Percentiles rank a stretch among this genome's conserved stretches.
These are phyloP conservation scores for Aspergillus pseudoviridinutans DNA, from an alignment of 2,329 filamentous ascomycete genomes.

Conservation along the genomic window DNA sequence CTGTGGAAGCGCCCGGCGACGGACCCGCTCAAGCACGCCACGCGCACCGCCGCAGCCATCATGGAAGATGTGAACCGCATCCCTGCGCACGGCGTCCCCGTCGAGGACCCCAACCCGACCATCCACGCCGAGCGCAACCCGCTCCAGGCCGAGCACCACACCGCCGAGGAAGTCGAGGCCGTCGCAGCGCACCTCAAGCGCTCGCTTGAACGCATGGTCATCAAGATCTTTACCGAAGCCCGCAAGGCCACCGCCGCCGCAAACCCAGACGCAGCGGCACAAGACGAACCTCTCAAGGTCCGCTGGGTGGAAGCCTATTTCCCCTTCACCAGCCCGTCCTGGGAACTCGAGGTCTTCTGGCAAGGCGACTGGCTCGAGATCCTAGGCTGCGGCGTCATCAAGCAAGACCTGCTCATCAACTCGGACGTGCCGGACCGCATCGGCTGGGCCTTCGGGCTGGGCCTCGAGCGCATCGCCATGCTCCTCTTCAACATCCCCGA, in stretches of 20 bases:
- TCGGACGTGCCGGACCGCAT: slow-evolving; percentile 71
- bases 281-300: slow-evolving; percentile 72
- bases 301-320: slow-evolving; percentile 98
- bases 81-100: slow-evolving; percentile 68
- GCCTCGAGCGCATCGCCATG: slow-evolving; percentile 95
- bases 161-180: slow-evolving; percentile 72
- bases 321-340: slow-evolving; percentile 91
- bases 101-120: slow-evolving; percentile 79
- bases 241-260: slow-evolving; percentile 62
- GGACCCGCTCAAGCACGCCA: slow-evolving; percentile 28
- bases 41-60: slow-evolving; percentile 56
- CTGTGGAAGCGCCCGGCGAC: slow-evolving; percentile 69
- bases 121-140: slow-evolving; percentile 78
- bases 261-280: slow-evolving; percentile 47
- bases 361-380: slow-evolving; percentile 94
- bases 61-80: slow-evolving; percentile 66
- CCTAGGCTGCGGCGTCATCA: slow-evolving; percentile 84
- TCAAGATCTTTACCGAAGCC: slow-evolving; percentile 80
- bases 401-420: slow-evolving; percentile 74
- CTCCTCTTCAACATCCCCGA: slow-evolving; percentile 93
- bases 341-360: slow-evolving; percentile 95
- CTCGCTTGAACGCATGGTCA: slow-evolving; percentile 82
- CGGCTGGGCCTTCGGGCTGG: slow-evolving; percentile 94
- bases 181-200: slow-evolving; percentile 82
- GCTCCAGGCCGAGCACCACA: slow-evolving; percentile 68